These are phyloP conservation scores for Neoconidiobolus thromboides DNA, from an alignment of 371 early-diverging fungal genomes.

Conservation along the genomic window DNA sequence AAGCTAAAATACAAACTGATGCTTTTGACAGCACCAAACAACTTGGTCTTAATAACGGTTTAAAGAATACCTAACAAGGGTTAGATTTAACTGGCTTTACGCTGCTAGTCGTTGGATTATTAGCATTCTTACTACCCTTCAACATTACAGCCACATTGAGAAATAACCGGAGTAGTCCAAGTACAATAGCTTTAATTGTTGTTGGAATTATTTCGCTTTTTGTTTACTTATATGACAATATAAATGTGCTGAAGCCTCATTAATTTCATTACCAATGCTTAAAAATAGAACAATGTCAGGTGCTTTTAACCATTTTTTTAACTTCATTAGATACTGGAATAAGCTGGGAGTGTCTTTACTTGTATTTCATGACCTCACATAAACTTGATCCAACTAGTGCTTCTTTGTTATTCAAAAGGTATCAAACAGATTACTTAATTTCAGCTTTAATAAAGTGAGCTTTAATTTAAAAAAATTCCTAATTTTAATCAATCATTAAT, in stretches of 20 bases:
- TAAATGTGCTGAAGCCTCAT: background rate
- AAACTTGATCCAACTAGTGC: background rate
- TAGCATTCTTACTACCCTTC: background rate
- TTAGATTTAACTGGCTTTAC: background rate
- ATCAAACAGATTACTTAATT: background rate
- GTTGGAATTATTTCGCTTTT: background rate
- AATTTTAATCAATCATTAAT: background rate
- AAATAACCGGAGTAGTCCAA: background rate
- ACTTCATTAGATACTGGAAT: background rate
- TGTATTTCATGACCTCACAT: background rate
- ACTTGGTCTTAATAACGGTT: background rate
- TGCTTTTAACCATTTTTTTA: background rate
- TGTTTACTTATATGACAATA: background rate
- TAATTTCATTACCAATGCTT: background rate
- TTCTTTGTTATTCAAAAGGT: background rate
- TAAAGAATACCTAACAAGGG: background rate
- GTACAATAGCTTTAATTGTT: background rate
- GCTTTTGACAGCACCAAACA: background rate
- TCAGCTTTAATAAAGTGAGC: background rate
- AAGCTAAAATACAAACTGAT: background rate
- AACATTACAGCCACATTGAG: background rate
- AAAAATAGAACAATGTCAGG: background rate
- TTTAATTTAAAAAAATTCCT: background rate
- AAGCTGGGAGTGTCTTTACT: background rate
- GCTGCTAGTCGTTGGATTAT: background rate